Evolutionary conservation across 2,329 filamentous ascomycete genomes (phyloP), one percentile per base, ranked within the genome.

Genomic region (Paecilomyces sp.): DNA sequence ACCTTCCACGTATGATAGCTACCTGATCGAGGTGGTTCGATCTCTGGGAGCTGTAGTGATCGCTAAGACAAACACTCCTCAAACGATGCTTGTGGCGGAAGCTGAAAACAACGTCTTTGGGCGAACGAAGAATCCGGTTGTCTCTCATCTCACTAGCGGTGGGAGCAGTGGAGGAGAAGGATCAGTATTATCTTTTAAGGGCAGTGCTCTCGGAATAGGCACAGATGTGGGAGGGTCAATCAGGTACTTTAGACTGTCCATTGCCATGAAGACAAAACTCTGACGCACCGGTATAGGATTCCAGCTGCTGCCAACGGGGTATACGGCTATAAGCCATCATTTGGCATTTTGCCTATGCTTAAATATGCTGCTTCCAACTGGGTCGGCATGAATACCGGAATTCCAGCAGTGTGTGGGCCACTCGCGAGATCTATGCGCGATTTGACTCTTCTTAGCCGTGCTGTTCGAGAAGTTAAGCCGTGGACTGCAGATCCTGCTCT

Each of bases 241-340:
- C 36, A 41, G 36, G 36, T 41, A 41, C n/a, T 13, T n/a, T 41
- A 15, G 22, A 5, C 13, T 12, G 13, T 15, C n/a, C 36, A 12
- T n/a, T 41, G 22, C 11, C n/a, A 15, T n/a, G n/a, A 41, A 41
- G 36, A 41, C 7, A 13, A 41, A 41, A 6, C 13, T 41, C 36
- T 41, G 13, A 41, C 7, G 13, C 12, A 6, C 15, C 3, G 15
- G 2, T 41, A 12, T n/a, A 66, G 65, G 34, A 55, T 71, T 30
- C 70, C 70, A 0, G 66, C 70, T 3, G 70, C 70, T 1, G 67
- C 66, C 28, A 71, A 71, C 58, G 69, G 69, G 5, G 63, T 71
- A 11, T 73, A 70, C 57, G 68, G 54, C 3, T 56, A 15, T n/a
- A 56, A 56, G 8, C 54, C 54, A 9, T 68, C 61, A 47, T 69